Evolutionary conservation across 2,329 filamentous ascomycete genomes (phyloP), one percentile per base, ranked within the genome.

Genomic region (Scedosporium aurantiacum): DNA sequence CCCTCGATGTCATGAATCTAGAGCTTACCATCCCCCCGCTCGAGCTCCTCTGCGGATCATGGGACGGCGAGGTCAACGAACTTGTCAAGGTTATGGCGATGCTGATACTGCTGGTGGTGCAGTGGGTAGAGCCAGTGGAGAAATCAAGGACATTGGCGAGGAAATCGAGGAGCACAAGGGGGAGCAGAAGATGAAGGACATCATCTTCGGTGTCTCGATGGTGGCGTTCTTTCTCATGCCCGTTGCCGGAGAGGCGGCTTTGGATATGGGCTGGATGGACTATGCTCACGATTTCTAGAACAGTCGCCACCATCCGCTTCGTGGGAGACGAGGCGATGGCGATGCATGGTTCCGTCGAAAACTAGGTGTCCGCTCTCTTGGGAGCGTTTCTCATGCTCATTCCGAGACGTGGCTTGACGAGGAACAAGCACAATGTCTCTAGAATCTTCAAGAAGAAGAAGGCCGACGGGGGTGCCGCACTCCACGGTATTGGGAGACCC

Each of bases 131-230:
- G 25, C 16, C 16, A 1, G 40, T 57, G 28, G 55, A 57, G 23
- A 32, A 57, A 57, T 57, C 16, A 57, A 32, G 16, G 55, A 57
- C 27, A 57, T 57, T 41, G 28, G 55, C 25, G 55, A 57, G 55
- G 55, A 57, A 14, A 32, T 57, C 28, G 25, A 57, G 28, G 28
- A 27, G 28, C 25, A 57, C 27, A 27, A 57, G 55, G 40, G 28
- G 28, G 28, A 57, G 55, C 23, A 27, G 10, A 32, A 32, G 18
- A 57, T 32, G n/a, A 57, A 32, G 32, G 28, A 57, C 2, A 57
- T 32, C 18, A 57, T 57, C 55, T 27, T 55, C 16, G 23, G 23
- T 2, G 50, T 55, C 5, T 27, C 27, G 23, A 21, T 55, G 21
- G 50, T 21, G 21, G 50, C 23, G 8, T 55, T 55, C 50, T 25